These are phyloP conservation scores for Trapa incisa DNA, from an alignment of 345 rosid species.

Conservation along the genomic window DNA sequence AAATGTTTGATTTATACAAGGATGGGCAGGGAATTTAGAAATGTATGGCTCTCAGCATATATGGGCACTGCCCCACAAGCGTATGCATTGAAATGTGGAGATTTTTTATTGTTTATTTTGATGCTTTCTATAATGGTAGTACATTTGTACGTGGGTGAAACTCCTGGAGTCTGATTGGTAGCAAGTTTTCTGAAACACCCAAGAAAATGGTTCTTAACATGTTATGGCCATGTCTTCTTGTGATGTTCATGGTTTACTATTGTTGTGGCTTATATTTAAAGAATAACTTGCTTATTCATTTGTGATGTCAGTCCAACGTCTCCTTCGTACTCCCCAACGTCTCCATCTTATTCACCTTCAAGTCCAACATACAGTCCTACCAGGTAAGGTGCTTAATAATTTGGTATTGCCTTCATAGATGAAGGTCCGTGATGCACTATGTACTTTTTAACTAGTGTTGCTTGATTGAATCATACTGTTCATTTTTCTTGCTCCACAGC, in stretches of 20 bases:
- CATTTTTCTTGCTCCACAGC: constrained; percentile 18
- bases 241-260: neutral
- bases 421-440: neutral
- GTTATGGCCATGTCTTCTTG: no score
- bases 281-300: neutral
- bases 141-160: neutral
- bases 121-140: neutral
- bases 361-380: constrained; percentile 88
- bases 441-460: neutral
- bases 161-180: neutral
- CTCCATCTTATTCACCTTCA: constrained; percentile 87
- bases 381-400: constrained; percentile 35
- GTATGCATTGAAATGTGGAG: no score
- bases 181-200: neutral
- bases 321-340: constrained; percentile 83
- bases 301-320: constrained; percentile 64
- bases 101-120: neutral
- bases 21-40: no score
- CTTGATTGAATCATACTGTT: neutral
- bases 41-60: no score
- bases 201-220: no score
- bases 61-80: no score
- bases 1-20: no score
- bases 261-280: neutral
- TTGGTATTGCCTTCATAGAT: neutral